phyloP scores from a whole-genome alignment of 192 early-diverging fungal species.

The Linnemannia exigua region DNA sequence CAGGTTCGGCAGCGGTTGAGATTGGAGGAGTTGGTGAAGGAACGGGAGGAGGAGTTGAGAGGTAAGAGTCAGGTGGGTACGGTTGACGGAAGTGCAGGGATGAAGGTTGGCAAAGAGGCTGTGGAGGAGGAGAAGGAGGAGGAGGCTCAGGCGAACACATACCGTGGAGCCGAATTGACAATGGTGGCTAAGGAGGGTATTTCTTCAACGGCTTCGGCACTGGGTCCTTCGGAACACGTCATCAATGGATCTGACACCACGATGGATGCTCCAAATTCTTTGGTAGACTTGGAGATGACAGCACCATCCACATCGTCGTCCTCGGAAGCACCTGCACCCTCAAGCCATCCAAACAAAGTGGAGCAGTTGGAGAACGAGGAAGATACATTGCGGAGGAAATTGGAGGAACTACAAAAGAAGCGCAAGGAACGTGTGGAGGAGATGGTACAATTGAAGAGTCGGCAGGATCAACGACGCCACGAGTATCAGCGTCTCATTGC shows the following conservation, averaged over 20 bases:
- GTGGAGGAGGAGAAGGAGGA: neutral
- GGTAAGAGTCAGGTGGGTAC: neutral
- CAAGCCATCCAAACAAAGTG: neutral
- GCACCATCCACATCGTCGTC: neutral
- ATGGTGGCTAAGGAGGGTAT: too few relatives aligned
- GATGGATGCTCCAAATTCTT: neutral
- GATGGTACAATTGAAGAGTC: slow-evolving; percentile 19
- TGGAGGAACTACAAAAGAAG: slow-evolving; percentile 22
- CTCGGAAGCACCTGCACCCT: neutral
- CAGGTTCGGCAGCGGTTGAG: slow-evolving; percentile 45
- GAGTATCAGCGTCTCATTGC: slow-evolving; percentile 78
- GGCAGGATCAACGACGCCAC: slow-evolving; percentile 58
- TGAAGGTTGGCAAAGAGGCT: neutral
- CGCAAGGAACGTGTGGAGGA: slow-evolving; percentile 46
- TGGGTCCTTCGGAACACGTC: too few relatives aligned
- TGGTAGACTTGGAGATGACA: too few relatives aligned
- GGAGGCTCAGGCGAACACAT: neutral
- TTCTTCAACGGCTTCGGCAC: too few relatives aligned
- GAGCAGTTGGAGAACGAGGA: slow-evolving; percentile 18
- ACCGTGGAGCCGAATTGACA: neutral
- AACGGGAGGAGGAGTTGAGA: slow-evolving; percentile 28
- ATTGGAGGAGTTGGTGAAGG: slow-evolving; percentile 40
- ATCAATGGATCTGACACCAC: neutral
- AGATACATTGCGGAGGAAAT: slow-evolving; percentile 8
- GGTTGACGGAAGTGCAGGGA: neutral